phyloP scores from a whole-genome alignment of 164 flowering plant species.

The Macadamia tetraphylla region DNA sequence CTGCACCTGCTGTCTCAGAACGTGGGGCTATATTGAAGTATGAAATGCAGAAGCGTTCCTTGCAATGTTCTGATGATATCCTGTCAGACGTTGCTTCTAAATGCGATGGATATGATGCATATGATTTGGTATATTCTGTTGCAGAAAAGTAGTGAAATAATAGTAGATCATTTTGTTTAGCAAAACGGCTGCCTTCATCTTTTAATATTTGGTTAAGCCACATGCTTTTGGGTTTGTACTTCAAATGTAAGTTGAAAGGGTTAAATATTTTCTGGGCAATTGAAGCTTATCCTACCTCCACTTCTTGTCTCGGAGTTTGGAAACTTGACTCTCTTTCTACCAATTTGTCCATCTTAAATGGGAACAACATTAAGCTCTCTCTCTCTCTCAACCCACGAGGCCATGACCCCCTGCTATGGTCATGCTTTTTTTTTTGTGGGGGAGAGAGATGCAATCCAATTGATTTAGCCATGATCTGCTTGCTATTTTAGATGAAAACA shows the following conservation, averaged over 20 bases:
- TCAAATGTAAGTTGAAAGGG: not conserved
- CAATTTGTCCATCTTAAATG: no score
- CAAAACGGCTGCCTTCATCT: not conserved
- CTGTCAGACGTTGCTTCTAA: conserved; percentile 67
- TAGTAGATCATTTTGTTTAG: not conserved
- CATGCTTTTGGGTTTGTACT: not conserved
- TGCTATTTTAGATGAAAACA: no score
- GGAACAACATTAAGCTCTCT: no score
- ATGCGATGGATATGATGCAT: conserved; percentile 97
- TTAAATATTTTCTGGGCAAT: not conserved
- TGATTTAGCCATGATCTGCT: no score
- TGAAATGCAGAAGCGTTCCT: conserved; percentile 74
- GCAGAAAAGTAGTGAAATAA: not conserved
- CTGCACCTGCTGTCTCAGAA: conserved; percentile 76
- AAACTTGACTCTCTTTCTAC: no score
- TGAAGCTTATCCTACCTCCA: no score
- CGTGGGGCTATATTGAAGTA: conserved; percentile 77
- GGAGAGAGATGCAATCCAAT: no score
- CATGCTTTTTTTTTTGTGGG: no score
- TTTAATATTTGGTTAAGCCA: not conserved
- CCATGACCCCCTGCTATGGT: no score
- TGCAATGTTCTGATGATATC: conserved; percentile 63
- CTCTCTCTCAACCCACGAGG: no score
- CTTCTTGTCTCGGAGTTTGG: no score
- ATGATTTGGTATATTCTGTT: conserved; percentile 69